Conservation (phyloP, 768 basidiomycete genomes). For the Gelatoporia subvermispora region DNA sequence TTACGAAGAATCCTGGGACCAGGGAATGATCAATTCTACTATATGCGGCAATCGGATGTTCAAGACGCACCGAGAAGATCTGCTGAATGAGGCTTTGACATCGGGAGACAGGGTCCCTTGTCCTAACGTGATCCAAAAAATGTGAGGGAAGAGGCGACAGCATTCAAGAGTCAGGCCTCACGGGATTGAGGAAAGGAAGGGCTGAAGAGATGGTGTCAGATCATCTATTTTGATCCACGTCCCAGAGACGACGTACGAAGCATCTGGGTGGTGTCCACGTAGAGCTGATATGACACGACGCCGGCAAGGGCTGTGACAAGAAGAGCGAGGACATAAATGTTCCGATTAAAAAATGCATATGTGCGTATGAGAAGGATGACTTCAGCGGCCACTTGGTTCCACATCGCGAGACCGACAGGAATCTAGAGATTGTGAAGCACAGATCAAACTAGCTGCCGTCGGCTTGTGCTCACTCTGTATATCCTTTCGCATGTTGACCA, state of each 20-base stretch:
- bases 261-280: slow-evolving; percentile 77
- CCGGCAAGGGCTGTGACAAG: slow-evolving; percentile 65
- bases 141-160: neutral
- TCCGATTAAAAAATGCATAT: slow-evolving; percentile 83
- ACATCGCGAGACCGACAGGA: slow-evolving; percentile 78
- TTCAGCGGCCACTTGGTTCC: slow-evolving; percentile 84
- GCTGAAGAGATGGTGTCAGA: slow-evolving; percentile 4
- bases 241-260: slow-evolving; percentile 41
- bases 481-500: slow-evolving; percentile 61
- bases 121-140: slow-evolving; percentile 26
- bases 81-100: slow-evolving; percentile 78
- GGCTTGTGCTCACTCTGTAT: slow-evolving; percentile 47
- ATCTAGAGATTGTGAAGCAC: slow-evolving; percentile 38
- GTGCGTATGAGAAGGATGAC: slow-evolving; percentile 79
- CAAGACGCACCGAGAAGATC: slow-evolving; percentile 62
- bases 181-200: slow-evolving; percentile 61
- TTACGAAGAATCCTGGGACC: slow-evolving; percentile 21
- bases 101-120: slow-evolving; percentile 72
- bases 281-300: slow-evolving; percentile 77
- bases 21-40: neutral
- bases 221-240: neutral
- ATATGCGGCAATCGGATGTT: slow-evolving; percentile 33
- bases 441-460: neutral
- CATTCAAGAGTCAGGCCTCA: slow-evolving; percentile 32
- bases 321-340: slow-evolving; percentile 57